These are phyloP conservation scores for Solanum chacoense DNA, from an alignment of 305 asterid species.

Conservation along the genomic window DNA sequence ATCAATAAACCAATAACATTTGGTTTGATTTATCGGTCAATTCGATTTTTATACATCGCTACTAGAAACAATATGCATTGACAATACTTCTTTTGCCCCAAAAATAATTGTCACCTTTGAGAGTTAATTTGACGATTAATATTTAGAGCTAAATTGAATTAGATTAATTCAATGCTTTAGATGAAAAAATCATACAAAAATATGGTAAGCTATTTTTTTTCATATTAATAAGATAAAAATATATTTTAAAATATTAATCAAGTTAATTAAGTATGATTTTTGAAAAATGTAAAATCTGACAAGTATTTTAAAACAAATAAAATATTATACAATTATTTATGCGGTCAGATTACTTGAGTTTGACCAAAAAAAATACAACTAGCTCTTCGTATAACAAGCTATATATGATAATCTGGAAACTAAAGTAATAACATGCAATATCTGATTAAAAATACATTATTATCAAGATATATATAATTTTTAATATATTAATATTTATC, in stretches of 20 bases:
- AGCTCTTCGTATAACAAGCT: neutral
- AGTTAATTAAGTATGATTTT: neutral
- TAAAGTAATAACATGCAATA: neutral
- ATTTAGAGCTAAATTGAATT: neutral
- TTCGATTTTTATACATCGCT: neutral
- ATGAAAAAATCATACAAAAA: neutral
- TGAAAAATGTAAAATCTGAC: rapidly evolving
- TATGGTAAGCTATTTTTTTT: too few species aligned
- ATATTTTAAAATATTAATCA: neutral
- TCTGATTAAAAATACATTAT: neutral
- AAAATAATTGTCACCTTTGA: neutral
- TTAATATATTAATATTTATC: neutral
- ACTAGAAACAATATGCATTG: neutral
- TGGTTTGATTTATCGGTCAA: rapidly evolving
- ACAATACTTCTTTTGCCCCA: neutral
- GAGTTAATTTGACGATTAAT: neutral
- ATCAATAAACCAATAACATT: neutral
- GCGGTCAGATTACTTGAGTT: neutral
- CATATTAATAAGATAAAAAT: neutral
- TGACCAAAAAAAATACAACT: neutral
- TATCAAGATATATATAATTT: neutral
- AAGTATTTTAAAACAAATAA: neutral
- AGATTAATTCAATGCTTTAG: neutral
- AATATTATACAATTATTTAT: neutral
- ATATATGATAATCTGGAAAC: neutral